A percentile compares a stretch with the other conserved stretches of the same genome.
phyloP scores from a whole-genome alignment of 176 grass and related monocot species.

The Eremochloa ophiuroides region DNA sequence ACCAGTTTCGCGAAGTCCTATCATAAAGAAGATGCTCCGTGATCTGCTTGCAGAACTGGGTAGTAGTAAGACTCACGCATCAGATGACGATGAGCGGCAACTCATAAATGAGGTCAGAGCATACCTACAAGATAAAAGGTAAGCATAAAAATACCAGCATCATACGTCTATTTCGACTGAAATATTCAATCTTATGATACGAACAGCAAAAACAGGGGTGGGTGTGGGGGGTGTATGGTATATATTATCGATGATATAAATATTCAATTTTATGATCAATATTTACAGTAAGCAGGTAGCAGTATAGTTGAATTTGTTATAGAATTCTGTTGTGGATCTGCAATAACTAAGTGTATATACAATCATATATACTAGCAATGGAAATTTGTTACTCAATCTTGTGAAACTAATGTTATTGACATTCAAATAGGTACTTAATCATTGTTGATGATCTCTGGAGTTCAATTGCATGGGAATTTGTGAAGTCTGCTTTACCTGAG shows the following conservation, averaged over 20 bases:
- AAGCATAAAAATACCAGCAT: neutral
- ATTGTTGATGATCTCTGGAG: slow-evolving; percentile 9
- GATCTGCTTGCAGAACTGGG: neutral
- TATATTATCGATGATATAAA: too few relatives aligned
- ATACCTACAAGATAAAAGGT: slow-evolving; percentile 9
- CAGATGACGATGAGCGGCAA: neutral
- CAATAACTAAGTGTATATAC: neutral
- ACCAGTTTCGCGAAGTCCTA: neutral
- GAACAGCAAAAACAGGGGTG: neutral
- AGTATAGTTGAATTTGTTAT: neutral
- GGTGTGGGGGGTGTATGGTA: too few relatives aligned
- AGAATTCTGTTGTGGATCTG: neutral
- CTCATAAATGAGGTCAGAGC: neutral
- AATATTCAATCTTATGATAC: neutral
- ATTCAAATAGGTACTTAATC: neutral
- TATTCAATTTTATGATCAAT: neutral
- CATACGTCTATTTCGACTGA: neutral
- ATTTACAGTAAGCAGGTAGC: neutral
- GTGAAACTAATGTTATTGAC: neutral
- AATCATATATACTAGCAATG: neutral
- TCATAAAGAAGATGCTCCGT: neutral
- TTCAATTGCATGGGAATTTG: neutral
- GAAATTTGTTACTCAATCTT: neutral
- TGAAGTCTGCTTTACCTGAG: slow-evolving; percentile 8
- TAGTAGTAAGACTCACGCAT: neutral